These are phyloP conservation scores for Hypoxylon rickii DNA, from an alignment of 495 filamentous ascomycete genomes.

Conservation along the genomic window DNA sequence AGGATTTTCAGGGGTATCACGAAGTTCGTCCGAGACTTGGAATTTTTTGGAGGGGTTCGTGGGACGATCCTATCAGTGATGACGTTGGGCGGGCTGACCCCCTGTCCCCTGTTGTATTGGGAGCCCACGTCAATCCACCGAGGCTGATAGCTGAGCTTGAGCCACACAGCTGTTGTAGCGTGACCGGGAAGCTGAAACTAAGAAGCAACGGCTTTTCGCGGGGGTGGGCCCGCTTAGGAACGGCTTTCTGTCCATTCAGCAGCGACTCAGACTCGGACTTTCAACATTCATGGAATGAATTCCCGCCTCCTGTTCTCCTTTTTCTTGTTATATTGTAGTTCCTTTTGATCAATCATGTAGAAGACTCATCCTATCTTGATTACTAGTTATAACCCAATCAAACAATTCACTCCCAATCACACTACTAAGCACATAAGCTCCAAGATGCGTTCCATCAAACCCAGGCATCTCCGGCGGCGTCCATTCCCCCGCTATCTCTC, in stretches of 20 bases:
- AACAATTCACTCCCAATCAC: neutral
- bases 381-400: neutral
- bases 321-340: neutral
- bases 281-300: neutral
- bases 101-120: too few relatives aligned
- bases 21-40: conserved; percentile 13
- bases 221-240: conserved; percentile 23
- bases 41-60: conserved; percentile 5
- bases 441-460: conserved; percentile 41
- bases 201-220: conserved; percentile 28
- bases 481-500: conserved; percentile 32
- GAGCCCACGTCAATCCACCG: too few relatives aligned
- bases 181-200: neutral
- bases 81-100: conserved; percentile 20
- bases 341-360: conserved; percentile 3
- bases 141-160: conserved; percentile 22
- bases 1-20: neutral
- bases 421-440: neutral
- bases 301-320: neutral
- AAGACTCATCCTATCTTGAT: neutral
- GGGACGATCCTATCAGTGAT: neutral
- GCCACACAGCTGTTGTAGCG: neutral
- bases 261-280: neutral
- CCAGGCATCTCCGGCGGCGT: conserved; percentile 28
- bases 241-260: conserved; percentile 18